Percentiles rank a stretch among this genome's conserved stretches.
phyloP scores from a whole-genome alignment of 192 early-diverging fungal genomes.

The Coemansia erecta region DNA sequence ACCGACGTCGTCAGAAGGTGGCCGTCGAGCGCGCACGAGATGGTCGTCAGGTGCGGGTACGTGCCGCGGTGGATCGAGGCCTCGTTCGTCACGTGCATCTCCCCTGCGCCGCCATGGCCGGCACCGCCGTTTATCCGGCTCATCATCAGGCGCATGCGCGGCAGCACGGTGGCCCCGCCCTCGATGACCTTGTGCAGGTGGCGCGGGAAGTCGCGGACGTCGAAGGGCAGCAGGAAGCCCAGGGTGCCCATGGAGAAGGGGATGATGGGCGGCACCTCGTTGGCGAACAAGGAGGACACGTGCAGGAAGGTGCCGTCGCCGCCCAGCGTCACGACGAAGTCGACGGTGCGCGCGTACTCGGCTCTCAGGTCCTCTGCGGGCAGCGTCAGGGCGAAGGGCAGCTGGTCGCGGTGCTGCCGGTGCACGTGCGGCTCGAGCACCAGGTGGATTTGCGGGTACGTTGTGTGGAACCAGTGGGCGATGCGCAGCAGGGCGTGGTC shows the following conservation, averaged over 20 bases:
- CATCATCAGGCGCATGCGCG: conserved; percentile 77
- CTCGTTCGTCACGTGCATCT: conserved; percentile 78
- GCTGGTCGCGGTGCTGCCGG: conserved; percentile 46
- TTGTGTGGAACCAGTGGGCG: conserved; percentile 64
- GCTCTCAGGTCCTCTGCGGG: conserved; percentile 23
- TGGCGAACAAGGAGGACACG: conserved; percentile 74
- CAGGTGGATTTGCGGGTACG: conserved; percentile 67
- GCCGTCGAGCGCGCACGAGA: conserved; percentile 78
- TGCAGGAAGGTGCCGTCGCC: conserved; percentile 93
- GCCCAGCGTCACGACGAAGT: conserved; percentile 89
- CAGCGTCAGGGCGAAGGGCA: conserved; percentile 29
- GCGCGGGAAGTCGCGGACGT: conserved; percentile 61
- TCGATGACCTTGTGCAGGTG: conserved; percentile 65
- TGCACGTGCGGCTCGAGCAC: conserved; percentile 68
- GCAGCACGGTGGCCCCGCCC: conserved; percentile 63
- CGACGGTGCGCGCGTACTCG: conserved; percentile 71
- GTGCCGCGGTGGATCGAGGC: conserved; percentile 83
- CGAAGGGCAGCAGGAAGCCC: conserved; percentile 87
- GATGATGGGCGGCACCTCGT: conserved; percentile 78
- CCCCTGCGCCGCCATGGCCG: conserved; percentile 54
- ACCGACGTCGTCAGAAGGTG: conserved; percentile 84
- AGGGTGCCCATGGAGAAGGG: conserved; percentile 92
- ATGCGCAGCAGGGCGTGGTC: conserved; percentile 67
- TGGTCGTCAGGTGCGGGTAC: conserved; percentile 75
- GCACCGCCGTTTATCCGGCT: no score